Base-by-base conservation (phyloP, 2,329 filamentous ascomycete species). In the Hymenoscyphus fructigenus region DNA sequence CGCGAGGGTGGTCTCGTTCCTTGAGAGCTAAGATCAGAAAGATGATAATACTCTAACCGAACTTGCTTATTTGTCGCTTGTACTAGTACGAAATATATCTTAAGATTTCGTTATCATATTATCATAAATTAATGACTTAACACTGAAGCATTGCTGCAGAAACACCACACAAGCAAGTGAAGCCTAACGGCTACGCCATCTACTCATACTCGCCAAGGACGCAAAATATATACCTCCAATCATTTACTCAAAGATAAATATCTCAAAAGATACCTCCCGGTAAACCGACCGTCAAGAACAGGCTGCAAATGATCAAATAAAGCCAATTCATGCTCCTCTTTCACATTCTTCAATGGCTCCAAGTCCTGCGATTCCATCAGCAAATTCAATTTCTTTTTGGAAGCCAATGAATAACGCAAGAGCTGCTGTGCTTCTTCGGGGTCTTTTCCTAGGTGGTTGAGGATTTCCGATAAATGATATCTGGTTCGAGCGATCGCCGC, bases 271-370 rank as follows among this genome's bases (percentile, higher is more conserved):
- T 47, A 61, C 17, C 29, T 20, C 20, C 53, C 63, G 14, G 61
- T 59, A 17, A 64, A 64, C 3, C 44, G 28, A 10, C 58, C 62
- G 26, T 59, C 62, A 50, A 61, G 56, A 23, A 50, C 58, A 26
- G 62, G 50, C n/a, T 57, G 63, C 20, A 65, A 20, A 56, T 65
- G 56, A 59, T 62, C 60, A 50, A 65, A 62, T 23, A 59, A 26
- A 17, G 60, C 62, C 23, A 64, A 44, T 32, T 61, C 58, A 50
- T 64, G 57, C 34, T 57, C 62, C 12, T 60, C 28, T 57, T 17
- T n/a, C 14, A 64, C 62, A n/a, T 50, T 53, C 6, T 61, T 34
- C 32, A 64, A 53, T 34, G 36, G 44, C 23, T 57, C 17, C 4
- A 53, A 53, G 26, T 20, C 47, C 12, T 53, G 47, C 26, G 47